These are phyloP conservation scores for Metarhizium album DNA, from an alignment of 2,329 filamentous ascomycete species.

Conservation along the genomic window DNA sequence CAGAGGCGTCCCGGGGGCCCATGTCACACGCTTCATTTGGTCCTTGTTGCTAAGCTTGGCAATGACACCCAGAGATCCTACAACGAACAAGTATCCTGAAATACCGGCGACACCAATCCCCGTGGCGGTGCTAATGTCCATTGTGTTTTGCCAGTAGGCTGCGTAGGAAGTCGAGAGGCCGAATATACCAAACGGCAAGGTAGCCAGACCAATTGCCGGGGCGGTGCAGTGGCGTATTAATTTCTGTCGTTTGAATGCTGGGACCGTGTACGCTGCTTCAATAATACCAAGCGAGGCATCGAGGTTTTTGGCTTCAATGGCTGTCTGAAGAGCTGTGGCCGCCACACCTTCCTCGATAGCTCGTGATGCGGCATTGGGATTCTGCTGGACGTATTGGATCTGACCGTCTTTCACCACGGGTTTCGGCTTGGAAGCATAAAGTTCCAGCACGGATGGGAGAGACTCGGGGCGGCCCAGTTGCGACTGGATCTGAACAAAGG, in stretches of 20 bases:
- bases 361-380: constrained; percentile 57
- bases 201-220: constrained; percentile 44
- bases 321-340: constrained; percentile 63
- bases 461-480: constrained; percentile 62
- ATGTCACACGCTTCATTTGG: constrained; percentile 89
- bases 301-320: constrained; percentile 70
- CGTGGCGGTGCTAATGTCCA: constrained; percentile 66
- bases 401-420: constrained; percentile 50
- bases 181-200: constrained; percentile 60
- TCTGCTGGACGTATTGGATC: constrained; percentile 49
- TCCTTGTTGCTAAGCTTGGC: constrained; percentile 83
- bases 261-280: constrained; percentile 55
- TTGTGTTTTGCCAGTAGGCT: constrained; percentile 46
- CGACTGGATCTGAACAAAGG: constrained; percentile 69
- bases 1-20: constrained; percentile 72
- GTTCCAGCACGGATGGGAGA: constrained; percentile 66
- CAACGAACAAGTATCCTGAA: constrained; percentile 72
- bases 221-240: constrained; percentile 52
- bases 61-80: constrained; percentile 70
- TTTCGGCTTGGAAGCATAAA: constrained; percentile 76
- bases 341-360: constrained; percentile 65
- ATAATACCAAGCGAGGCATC: constrained; percentile 67
- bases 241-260: constrained; percentile 57
- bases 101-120: constrained; percentile 71
- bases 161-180: constrained; percentile 47